These are phyloP conservation scores for Cyphellophora europaea DNA, from an alignment of 2,329 filamentous ascomycete species.

Conservation along the genomic window DNA sequence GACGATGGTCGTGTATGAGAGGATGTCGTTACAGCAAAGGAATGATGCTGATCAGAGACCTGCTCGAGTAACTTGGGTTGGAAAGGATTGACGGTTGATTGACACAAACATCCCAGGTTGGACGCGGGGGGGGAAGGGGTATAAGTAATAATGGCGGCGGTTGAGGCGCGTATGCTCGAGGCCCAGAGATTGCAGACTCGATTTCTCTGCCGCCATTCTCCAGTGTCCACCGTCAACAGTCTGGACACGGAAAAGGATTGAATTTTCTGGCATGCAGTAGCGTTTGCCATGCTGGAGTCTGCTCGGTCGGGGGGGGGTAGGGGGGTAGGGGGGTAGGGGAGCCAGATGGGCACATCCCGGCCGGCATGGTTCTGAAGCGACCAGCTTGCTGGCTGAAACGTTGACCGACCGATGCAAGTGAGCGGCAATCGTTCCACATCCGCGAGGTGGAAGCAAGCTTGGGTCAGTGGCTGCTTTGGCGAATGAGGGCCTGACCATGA, in stretches of 20 bases:
- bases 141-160: no score
- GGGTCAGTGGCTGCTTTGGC: neutral
- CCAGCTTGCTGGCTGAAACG: neutral
- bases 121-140: no score
- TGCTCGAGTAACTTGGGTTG: constrained; percentile 17
- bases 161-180: no score
- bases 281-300: neutral
- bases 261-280: constrained; percentile 1
- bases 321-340: no score
- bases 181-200: no score
- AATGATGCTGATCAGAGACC: constrained; percentile 21
- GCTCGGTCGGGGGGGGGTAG: no score
- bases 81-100: constrained; percentile 1
- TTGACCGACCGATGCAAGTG: neutral
- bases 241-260: neutral
- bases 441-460: no score
- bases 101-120: no score
- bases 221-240: neutral
- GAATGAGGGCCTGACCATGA: neutral
- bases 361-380: no score
- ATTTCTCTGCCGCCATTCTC: no score
- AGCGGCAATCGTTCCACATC: no score
- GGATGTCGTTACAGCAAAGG: constrained; percentile 18
- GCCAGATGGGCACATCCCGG: no score
- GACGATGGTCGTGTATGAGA: constrained; percentile 1